phyloP scores from a whole-genome alignment of 2,329 filamentous ascomycete species.

The Aspergillus novoparasiticus region DNA sequence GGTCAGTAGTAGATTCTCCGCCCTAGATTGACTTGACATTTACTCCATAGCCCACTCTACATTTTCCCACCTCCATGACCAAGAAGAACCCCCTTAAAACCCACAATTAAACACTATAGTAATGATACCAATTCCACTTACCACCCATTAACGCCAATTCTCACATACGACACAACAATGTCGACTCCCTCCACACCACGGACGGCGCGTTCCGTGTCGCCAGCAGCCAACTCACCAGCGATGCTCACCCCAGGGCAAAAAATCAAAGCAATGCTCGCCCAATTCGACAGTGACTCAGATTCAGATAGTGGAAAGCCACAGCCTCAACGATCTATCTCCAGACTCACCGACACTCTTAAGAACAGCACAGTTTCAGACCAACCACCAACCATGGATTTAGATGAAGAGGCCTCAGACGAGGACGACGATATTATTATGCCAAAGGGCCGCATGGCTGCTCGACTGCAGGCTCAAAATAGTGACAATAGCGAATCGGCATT shows the following conservation, averaged over 20 bases:
- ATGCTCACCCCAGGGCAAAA: conserved; percentile 50
- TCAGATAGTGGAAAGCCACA: conserved; percentile 41
- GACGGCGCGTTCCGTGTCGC: conserved; percentile 36
- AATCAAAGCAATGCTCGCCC: conserved; percentile 53
- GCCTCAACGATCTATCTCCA: conserved; percentile 12
- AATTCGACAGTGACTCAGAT: conserved; percentile 51
- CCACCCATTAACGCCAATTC: background rate
- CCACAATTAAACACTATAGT: background rate
- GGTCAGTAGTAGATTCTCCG: conserved; percentile 13
- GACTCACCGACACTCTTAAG: conserved; percentile 6
- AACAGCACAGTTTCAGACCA: conserved; percentile 5
- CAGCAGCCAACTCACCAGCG: conserved; percentile 30
- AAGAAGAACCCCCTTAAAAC: too few relatives aligned
- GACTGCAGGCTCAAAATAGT: conserved; percentile 55
- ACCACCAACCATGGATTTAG: conserved; percentile 6
- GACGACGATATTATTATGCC: conserved; percentile 60
- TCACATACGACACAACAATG: conserved; percentile 20
- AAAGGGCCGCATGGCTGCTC: conserved; percentile 65
- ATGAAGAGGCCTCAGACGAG: conserved; percentile 34
- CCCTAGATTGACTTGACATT: conserved; percentile 10
- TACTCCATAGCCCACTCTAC: background rate
- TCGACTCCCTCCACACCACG: conserved; percentile 37
- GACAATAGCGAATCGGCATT: conserved; percentile 35
- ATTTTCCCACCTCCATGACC: background rate
- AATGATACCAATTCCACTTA: background rate